Conservation (phyloP, 2,329 filamentous ascomycete species). For the Diaporthe sp. region DNA sequence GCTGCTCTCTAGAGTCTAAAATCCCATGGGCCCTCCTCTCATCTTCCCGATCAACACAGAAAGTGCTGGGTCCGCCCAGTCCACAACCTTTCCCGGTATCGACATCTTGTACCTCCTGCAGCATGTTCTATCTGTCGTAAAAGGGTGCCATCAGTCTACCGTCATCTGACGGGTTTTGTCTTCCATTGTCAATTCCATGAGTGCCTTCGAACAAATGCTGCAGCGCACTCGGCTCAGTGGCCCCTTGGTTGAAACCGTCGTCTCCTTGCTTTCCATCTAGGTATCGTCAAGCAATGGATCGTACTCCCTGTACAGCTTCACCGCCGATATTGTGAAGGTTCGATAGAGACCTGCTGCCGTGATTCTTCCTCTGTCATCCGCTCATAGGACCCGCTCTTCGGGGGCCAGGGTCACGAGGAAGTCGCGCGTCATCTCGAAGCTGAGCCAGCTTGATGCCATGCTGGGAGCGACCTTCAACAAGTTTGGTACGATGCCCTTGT, state of each 20-base stretch:
- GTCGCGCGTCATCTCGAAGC: slow-evolving; percentile 94
- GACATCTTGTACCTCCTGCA: slow-evolving; percentile 1
- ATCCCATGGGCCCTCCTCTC: background rate
- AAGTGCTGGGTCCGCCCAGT: background rate
- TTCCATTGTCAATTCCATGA: background rate
- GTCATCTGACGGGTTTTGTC: slow-evolving; percentile 1
- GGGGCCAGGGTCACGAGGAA: slow-evolving; percentile 77
- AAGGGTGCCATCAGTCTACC: background rate
- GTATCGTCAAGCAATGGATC: background rate
- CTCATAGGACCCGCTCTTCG: slow-evolving; percentile 48
- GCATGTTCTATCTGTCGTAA: slow-evolving; percentile 20
- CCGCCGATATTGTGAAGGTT: background rate
- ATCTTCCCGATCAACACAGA: background rate
- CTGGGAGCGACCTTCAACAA: slow-evolving; percentile 96
- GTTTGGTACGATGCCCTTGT: slow-evolving; percentile 97
- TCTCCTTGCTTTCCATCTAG: background rate
- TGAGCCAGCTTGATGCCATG: slow-evolving; percentile 99
- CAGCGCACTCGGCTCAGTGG: background rate
- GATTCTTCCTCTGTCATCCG: background rate
- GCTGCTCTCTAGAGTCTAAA: slow-evolving; percentile 34
- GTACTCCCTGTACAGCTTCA: background rate
- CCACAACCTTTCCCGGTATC: background rate
- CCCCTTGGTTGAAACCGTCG: background rate
- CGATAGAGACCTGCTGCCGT: background rate
- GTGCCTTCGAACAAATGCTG: background rate